A percentile compares a stretch with the other conserved stretches of the same genome.
phyloP scores from a whole-genome alignment of 495 filamentous ascomycete species.

The Aspergillus panamensis region DNA sequence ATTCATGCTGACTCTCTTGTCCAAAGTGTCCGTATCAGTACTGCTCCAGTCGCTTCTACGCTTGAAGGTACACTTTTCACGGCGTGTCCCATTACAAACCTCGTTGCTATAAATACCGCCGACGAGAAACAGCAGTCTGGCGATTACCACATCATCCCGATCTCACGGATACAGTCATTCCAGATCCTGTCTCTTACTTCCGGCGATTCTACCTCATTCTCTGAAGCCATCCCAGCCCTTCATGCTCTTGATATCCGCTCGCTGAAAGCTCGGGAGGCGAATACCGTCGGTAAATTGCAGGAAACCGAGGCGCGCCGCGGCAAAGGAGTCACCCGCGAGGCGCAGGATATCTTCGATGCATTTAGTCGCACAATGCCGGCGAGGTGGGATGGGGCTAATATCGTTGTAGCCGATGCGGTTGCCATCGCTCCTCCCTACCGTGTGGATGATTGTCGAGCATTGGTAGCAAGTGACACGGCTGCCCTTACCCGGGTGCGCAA shows the following conservation, averaged over 20 bases:
- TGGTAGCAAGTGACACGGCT: conserved; percentile 46
- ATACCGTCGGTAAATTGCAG: conserved; percentile 49
- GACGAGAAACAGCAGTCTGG: conserved; percentile 45
- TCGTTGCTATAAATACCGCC: conserved; percentile 58
- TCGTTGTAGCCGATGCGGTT: conserved; percentile 65
- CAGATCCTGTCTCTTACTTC: conserved; percentile 45
- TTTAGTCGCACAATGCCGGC: conserved; percentile 61
- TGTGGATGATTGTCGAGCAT: conserved; percentile 53
- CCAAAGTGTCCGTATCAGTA: conserved; percentile 58
- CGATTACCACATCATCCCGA: conserved; percentile 62
- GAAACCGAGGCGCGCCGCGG: conserved; percentile 54
- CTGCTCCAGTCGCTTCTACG: conserved; percentile 48
- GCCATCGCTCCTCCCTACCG: conserved; percentile 59
- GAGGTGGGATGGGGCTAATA: conserved; percentile 58
- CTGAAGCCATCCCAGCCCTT: conserved; percentile 39
- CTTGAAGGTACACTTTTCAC: conserved; percentile 65
- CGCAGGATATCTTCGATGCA: conserved; percentile 67
- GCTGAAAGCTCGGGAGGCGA: conserved; percentile 52
- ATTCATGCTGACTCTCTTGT: conserved; percentile 4
- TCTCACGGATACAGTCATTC: conserved; percentile 61
- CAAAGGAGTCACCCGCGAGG: conserved; percentile 61
- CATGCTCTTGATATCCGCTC: conserved; percentile 50
- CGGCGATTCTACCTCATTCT: conserved; percentile 39
- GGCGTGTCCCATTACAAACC: conserved; percentile 62
- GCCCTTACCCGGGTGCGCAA: conserved; percentile 59